Percentiles rank a stretch among this genome's conserved stretches.
phyloP scores from a whole-genome alignment of 2,329 filamentous ascomycete genomes.

The Fusarium tupiense region DNA sequence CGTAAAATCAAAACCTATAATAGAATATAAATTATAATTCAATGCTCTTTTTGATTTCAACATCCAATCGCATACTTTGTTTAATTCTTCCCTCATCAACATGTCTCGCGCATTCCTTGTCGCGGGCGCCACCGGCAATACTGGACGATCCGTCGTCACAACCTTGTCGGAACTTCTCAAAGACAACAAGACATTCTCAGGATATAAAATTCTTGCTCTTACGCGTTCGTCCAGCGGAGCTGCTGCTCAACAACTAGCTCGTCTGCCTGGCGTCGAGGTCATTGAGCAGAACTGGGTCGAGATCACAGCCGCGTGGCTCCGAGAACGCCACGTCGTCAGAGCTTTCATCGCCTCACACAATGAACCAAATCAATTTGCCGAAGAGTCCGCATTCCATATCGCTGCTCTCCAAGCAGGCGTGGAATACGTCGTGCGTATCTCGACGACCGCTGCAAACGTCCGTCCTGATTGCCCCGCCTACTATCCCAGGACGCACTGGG shows the following conservation, averaged over 20 bases:
- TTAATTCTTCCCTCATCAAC: accelerated
- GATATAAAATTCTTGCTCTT: neutral
- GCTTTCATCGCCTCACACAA: neutral
- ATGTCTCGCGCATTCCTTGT: neutral
- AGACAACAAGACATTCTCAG: accelerated
- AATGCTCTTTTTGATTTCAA: no score
- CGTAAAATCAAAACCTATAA: no score
- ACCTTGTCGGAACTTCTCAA: neutral
- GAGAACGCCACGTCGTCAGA: neutral
- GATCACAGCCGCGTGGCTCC: neutral
- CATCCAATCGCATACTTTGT: accelerated
- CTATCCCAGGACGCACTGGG: neutral
- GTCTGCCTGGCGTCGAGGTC: neutral
- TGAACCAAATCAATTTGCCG: neutral
- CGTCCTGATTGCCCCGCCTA: neutral
- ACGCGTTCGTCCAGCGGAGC: neutral
- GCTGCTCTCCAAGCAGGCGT: neutral
- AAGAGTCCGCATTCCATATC: neutral
- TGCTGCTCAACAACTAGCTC: neutral
- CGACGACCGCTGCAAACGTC: neutral
- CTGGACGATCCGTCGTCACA: neutral
- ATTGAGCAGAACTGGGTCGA: neutral
- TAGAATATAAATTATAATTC: no score
- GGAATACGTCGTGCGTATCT: neutral
- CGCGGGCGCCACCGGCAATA: neutral